phyloP scores from a whole-genome alignment of 2,329 filamentous ascomycete species.

The Bipolaris bicolor region DNA sequence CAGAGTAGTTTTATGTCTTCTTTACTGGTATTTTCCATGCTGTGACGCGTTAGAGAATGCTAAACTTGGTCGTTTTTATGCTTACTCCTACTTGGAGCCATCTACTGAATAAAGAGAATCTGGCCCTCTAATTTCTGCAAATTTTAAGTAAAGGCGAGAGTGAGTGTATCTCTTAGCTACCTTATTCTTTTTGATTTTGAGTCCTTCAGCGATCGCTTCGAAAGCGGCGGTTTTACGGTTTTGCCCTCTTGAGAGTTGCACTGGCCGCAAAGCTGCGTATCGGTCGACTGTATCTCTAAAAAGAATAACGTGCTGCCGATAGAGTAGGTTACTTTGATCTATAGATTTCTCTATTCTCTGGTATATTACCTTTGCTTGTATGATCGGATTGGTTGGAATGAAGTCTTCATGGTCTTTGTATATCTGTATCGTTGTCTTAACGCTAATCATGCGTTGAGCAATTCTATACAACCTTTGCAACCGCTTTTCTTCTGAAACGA shows the following conservation, averaged over 20 bases:
- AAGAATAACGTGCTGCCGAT: neutral
- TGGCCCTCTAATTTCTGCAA: neutral
- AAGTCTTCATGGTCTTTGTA: neutral
- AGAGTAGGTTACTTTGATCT: neutral
- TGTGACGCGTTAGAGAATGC: neutral
- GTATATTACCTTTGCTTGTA: neutral
- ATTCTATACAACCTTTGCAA: neutral
- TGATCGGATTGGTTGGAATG: neutral
- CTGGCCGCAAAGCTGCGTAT: neutral
- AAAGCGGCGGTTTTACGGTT: neutral
- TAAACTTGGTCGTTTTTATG: neutral
- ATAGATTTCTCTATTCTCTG: neutral
- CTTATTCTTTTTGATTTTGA: neutral
- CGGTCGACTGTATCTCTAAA: neutral
- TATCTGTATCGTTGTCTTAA: neutral
- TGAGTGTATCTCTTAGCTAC: neutral
- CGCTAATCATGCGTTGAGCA: neutral
- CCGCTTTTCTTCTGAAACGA: neutral
- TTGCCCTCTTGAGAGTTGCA: neutral
- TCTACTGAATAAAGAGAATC: slow-evolving; percentile 1
- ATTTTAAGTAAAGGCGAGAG: neutral
- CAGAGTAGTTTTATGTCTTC: neutral
- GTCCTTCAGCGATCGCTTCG: neutral
- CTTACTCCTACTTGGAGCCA: slow-evolving; percentile 3
- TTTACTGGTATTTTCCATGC: neutral